Evolutionary conservation across 2,329 filamentous ascomycete species (phyloP), one percentile per base, ranked within the genome.

Genomic region (Epichloe hybrida): DNA sequence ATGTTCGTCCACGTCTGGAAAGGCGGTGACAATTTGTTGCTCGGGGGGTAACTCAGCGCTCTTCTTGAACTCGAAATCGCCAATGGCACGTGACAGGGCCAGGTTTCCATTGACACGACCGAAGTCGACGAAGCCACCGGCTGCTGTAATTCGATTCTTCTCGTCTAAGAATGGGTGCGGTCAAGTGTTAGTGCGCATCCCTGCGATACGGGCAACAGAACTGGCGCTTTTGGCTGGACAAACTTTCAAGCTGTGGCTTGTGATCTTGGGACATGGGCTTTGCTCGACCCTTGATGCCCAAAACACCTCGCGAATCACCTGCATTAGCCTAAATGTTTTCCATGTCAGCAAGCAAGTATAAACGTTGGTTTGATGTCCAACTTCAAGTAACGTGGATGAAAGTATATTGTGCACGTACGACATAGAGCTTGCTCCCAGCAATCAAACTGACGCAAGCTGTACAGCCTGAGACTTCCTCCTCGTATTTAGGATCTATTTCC

Each of bases 51-150:
- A 81, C 64, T 96, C 90, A 59, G 91, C 87, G 67, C 89, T 95
- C 79, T 97, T 97, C 79, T 98, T 98, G 79, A 98, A 98, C 68
- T 98, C 93, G 65, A 98, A 98, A 69, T 98, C 93, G 60, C 93
- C 93, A 68, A 98, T 96, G 61, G 93, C 93, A 68, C 93, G 86
- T 55, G 93, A 98, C 55, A 98, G 76, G 45, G 93, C 93, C 44
- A 98, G 81, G 69, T 98, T 98, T 66, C 93, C 93, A 68, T 98
- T 98, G 61, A 98, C 93, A 65, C 93, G 87, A 56, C 93, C 93
- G 66, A 97, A 98, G 69, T 98, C 93, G 64, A 98, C 93, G 61
- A 97, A 97, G 47, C 93, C 93, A 66, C 93, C 93, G 43, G 93
- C 93, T 52, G 91, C 90, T 62, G 83, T 91, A 63, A 98, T 98